Percentiles rank a stretch among this genome's conserved stretches.
Evolutionary conservation across 129 eudicot species (phyloP).

Genomic region (Chrysanthemum seticuspe): DNA sequence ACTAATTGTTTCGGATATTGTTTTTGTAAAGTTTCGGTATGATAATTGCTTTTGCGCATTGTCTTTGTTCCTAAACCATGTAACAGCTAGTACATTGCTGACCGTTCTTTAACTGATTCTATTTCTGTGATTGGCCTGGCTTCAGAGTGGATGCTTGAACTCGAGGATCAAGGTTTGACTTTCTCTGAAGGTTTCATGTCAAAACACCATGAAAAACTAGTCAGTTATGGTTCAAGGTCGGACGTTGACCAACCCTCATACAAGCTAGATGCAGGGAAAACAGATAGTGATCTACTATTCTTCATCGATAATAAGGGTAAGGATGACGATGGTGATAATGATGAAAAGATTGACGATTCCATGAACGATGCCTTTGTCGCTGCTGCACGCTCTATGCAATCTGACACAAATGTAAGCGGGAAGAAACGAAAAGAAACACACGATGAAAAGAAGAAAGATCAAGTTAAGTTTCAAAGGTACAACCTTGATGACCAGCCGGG

Average conservation of each 20-base stretch:
- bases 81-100: not conserved
- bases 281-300: slow-evolving; percentile 44
- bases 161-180: slow-evolving; percentile 59
- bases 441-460: slow-evolving; percentile 28
- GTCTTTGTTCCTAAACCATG: no score
- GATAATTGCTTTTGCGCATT: not conserved
- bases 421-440: slow-evolving; percentile 52
- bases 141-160: slow-evolving; percentile 64
- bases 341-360: slow-evolving; percentile 40
- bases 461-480: slow-evolving; percentile 52
- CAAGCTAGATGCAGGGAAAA: slow-evolving; percentile 25
- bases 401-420: slow-evolving; percentile 33
- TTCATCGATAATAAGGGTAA: slow-evolving; percentile 65
- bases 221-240: slow-evolving; percentile 27
- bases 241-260: slow-evolving; percentile 32
- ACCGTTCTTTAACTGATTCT: not conserved
- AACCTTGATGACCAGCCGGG: slow-evolving; percentile 33
- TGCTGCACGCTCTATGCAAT: slow-evolving; percentile 61
- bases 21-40: not conserved
- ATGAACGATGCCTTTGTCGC: slow-evolving; percentile 51
- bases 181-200: slow-evolving; percentile 49
- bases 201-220: slow-evolving; percentile 39
- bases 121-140: not conserved
- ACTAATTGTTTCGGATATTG: not conserved
- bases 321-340: slow-evolving; percentile 29